phyloP scores from a whole-genome alignment of 2,329 filamentous ascomycete genomes.

The Diplodia seriata region DNA sequence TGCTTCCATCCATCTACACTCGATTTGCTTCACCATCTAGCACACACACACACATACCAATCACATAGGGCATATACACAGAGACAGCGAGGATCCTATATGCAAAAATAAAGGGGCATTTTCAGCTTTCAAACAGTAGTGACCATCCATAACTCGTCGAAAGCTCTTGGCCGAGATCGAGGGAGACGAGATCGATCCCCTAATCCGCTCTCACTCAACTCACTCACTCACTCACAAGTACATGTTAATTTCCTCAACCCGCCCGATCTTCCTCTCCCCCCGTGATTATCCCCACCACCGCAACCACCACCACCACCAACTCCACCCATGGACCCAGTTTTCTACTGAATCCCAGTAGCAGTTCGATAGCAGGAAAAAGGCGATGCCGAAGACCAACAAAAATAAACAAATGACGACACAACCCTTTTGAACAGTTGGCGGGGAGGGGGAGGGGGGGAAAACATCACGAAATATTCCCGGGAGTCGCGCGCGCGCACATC shows the following conservation, averaged over 20 bases:
- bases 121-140: neutral
- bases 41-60: neutral
- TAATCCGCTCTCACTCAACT: neutral
- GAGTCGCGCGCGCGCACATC: neutral
- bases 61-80: neutral
- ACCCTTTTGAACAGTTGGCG: neutral
- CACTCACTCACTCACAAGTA: neutral
- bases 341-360: slow-evolving; percentile 17
- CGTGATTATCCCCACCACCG: neutral
- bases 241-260: neutral
- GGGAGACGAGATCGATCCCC: neutral
- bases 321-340: slow-evolving; percentile 14
- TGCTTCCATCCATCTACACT: too few species aligned
- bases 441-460: neutral
- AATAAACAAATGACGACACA: neutral
- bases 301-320: slow-evolving; percentile 1
- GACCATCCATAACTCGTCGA: slow-evolving; percentile 2
- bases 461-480: neutral
- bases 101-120: neutral
- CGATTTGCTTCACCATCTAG: too few species aligned
- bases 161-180: neutral
- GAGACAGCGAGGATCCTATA: neutral
- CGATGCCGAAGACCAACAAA: neutral
- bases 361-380: slow-evolving; percentile 4
- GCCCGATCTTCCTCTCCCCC: neutral